Evolutionary conservation across 2,329 filamentous ascomycete genomes (phyloP), one percentile per base, ranked within the genome.

Genomic region (Tolypocladium tundrense): DNA sequence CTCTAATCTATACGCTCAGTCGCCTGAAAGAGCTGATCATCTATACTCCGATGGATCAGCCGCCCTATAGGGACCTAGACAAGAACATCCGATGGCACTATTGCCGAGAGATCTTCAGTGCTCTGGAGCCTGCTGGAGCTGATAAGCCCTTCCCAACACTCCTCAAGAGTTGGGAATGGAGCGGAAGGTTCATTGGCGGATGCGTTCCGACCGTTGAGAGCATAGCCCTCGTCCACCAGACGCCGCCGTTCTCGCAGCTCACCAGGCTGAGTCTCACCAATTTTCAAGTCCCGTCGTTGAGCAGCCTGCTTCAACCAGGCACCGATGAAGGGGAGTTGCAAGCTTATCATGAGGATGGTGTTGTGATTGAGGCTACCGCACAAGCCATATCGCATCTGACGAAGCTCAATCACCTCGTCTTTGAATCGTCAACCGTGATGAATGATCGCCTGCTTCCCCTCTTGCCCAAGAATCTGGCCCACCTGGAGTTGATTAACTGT

Each of bases 401-500:
- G 0, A 72, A 80, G 1, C 76, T 97, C 8, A 79, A 79, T 57
- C 81, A 86, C 57, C 74, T 97, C 13, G 77, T 85, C 1, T 86
- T 97, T 62, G 85, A 92, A 66, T 87, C 87, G 9, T 95, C 87
- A 50, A 87, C 85, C 3, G 77, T 89, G 40, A 80, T 91, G 59
- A 88, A 88, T 66, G 80, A 84, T 9, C 76, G 78, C 10, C 77
- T 95, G 21, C 75, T 96, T n/a, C 78, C 82, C 1, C 75, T 83
- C 4, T 73, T 97, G 8, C 90, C 92, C 1, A 77, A 74, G 13
- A 80, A 76, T 4, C 77, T 97, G 24, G 74, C 79, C 52, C 82
- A 83, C 52, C 77, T 97, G 4, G 87, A 87, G 62, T 76, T 97
- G 19, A 83, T 86, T 62, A 93, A 94, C 64, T 97, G 91, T 67